These are phyloP conservation scores for Erigeron philadelphicus DNA, from an alignment of 140 eudicot species.

Conservation along the genomic window DNA sequence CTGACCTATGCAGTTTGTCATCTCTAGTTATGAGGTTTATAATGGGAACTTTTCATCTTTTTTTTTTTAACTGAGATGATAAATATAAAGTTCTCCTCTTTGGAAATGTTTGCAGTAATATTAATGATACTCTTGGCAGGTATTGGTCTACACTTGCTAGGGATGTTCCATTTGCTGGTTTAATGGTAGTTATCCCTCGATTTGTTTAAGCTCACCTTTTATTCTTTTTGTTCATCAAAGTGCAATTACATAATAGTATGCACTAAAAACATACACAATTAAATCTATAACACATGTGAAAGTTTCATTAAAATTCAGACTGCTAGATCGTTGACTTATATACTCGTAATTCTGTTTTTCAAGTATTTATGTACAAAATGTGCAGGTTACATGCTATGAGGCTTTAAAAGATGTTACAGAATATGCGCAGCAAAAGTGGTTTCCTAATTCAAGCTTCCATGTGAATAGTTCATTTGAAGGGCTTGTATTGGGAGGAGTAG, in stretches of 20 bases:
- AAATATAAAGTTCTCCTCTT: background rate
- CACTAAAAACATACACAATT: background rate
- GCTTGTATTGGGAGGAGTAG: constrained; percentile 86
- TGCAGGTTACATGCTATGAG: constrained; percentile 84
- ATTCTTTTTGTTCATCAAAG: background rate
- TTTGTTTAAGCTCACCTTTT: constrained; percentile 1
- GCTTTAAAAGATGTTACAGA: constrained; percentile 65
- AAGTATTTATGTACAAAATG: constrained; percentile 2
- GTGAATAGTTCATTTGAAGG: constrained; percentile 76
- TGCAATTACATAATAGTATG: background rate
- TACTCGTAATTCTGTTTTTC: background rate
- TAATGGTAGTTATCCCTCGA: constrained; percentile 49
- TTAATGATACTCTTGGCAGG: constrained; percentile 41
- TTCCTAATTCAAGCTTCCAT: constrained; percentile 47
- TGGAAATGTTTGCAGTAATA: background rate
- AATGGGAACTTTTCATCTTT: constrained; percentile 8
- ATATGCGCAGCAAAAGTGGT: constrained; percentile 56
- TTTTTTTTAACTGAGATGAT: constrained; percentile 7
- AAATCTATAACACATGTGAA: background rate
- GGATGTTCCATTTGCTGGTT: constrained; percentile 96
- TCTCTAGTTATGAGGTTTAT: background rate
- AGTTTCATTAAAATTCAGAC: background rate
- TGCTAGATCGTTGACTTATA: background rate
- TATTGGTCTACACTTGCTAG: constrained; percentile 95
- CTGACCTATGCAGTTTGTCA: background rate